phyloP scores from a whole-genome alignment of 768 basidiomycete species.

The Suillus occidentalis region DNA sequence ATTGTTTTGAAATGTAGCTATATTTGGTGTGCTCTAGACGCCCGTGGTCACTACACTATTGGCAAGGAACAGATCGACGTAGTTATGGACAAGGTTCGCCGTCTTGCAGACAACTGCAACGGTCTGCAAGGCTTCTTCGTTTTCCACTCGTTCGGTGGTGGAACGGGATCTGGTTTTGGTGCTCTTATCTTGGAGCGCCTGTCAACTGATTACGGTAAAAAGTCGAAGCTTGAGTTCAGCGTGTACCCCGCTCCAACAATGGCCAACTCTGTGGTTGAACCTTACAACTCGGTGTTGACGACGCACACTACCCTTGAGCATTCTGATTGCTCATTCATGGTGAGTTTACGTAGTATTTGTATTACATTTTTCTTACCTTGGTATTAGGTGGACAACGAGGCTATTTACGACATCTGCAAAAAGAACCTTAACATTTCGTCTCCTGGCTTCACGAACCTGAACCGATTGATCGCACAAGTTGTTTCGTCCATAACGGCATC shows the following conservation, averaged over 20 bases:
- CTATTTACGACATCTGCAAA: slow-evolving; percentile 79
- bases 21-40: slow-evolving; percentile 53
- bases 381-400: slow-evolving; percentile 77
- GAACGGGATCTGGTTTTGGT: slow-evolving; percentile 98
- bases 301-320: slow-evolving; percentile 99
- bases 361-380: slow-evolving; percentile 9
- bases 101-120: slow-evolving; percentile 92
- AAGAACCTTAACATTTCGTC: slow-evolving; percentile 83
- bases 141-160: slow-evolving; percentile 99
- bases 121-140: slow-evolving; percentile 99
- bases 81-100: slow-evolving; percentile 94
- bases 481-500: slow-evolving; percentile 98
- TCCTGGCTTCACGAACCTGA: slow-evolving; percentile 93
- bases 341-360: slow-evolving; percentile 28
- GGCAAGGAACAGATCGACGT: slow-evolving; percentile 97
- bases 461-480: slow-evolving; percentile 96
- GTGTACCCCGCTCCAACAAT: slow-evolving; percentile 94
- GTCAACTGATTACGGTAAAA: slow-evolving; percentile 97
- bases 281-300: slow-evolving; percentile 95
- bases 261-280: slow-evolving; percentile 95
- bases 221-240: slow-evolving; percentile 97
- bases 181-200: slow-evolving; percentile 94
- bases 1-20: slow-evolving; percentile 1
- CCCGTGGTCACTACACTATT: slow-evolving; percentile 97
- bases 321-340: slow-evolving; percentile 99